Evolutionary conservation across 2,329 filamentous ascomycete genomes (phyloP), one percentile per base, ranked within the genome.

Genomic region (Teratosphaeria destructans): DNA sequence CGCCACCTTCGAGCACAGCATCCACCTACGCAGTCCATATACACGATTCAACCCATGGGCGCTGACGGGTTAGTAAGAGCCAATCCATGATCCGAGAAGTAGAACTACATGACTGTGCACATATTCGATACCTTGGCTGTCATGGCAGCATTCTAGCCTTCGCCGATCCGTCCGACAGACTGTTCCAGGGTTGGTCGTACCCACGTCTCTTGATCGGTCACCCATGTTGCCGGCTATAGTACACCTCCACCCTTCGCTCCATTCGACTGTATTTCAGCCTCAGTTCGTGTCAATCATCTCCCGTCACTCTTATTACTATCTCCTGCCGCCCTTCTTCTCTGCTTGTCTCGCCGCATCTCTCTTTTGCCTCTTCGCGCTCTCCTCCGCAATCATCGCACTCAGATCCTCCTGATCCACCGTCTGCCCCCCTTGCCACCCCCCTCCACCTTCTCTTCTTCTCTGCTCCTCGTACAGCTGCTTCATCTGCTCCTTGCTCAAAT

Each of bases 331-430:
- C 5, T 37, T 29, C 37, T 19, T 56, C 37, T 56, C 54, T 23
- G 32, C 27, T 11, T 56, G 81, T 72, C 66, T 62, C 63, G 95
- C 90, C 73, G 90, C 86, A 67, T 96, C 92, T 65, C 88, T 84
- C 82, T 92, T 95, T 72, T 92, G 82, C 72, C 91, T 83, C 82
- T 97, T 97, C 65, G 90, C 83, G 70, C 86, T 90, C 77, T 97
- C 94, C 69, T 90, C 87, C 12, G 90, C 90, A 77, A 99, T 96
- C 89, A 99, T 95, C 69, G 96, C 89, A 68, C 87, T 93, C 59
- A 99, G 76, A 71, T 96, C 93, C 67, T 97, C 93, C 72, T 95
- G 89, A 74, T 87, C 87, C 60, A 85, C 83, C 83, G 87, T 90
- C 68, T 85, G 82, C 16, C 60, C 62, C 26, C 86, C 85, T 19